A percentile compares a stretch with the other conserved stretches of the same genome.
These are phyloP conservation scores for Eutrema japonicum DNA, from an alignment of 345 rosid species.

Conservation along the genomic window DNA sequence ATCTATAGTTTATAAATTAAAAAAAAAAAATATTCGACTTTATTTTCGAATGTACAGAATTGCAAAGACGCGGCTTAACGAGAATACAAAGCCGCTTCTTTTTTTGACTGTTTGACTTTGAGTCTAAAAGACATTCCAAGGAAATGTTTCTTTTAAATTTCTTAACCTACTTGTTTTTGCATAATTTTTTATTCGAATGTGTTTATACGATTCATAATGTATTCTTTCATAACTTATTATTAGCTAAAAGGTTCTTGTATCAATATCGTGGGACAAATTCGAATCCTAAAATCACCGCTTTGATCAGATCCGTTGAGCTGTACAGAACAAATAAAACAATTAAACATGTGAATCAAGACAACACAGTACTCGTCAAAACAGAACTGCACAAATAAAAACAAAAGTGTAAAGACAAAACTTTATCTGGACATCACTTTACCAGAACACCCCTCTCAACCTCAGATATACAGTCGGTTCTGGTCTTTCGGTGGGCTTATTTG, in stretches of 20 bases:
- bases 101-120: conserved; percentile 11
- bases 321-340: conserved; percentile 1
- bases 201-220: background rate
- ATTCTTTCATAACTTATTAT: background rate
- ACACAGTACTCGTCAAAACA: conserved; percentile 19
- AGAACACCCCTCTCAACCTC: conserved; percentile 4
- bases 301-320: conserved; percentile 1
- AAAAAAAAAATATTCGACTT: background rate
- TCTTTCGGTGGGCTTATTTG: conserved; percentile 11
- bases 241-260: background rate
- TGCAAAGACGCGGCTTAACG: conserved; percentile 8
- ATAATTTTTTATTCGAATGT: background rate
- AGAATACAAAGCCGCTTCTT: conserved; percentile 18
- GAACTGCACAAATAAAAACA: conserved; percentile 6
- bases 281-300: background rate
- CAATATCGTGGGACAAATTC: background rate
- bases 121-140: conserved; percentile 3
- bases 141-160: background rate
- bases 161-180: background rate
- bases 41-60: conserved; percentile 4
- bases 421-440: conserved; percentile 26
- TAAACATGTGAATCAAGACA: background rate
- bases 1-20: no score
- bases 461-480: background rate
- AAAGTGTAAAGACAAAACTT: background rate